Conservation (phyloP, 2,329 filamentous ascomycete genomes). For the Aureobasidium sp. region DNA sequence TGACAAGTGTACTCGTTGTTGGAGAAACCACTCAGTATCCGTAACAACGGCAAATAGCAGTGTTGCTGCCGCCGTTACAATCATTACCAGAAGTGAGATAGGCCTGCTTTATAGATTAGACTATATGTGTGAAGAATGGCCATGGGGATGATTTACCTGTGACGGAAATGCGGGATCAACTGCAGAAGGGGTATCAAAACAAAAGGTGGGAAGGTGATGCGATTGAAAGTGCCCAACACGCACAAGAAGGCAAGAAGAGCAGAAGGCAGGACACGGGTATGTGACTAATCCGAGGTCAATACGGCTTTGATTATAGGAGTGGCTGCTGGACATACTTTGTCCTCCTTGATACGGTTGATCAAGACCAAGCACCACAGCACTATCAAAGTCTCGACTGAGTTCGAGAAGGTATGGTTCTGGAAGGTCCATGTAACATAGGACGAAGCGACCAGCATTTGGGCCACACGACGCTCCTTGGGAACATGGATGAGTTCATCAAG, state of each 20-base stretch:
- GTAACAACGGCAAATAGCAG: constrained; percentile 66
- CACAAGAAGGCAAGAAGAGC: constrained; percentile 70
- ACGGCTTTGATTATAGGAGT: not conserved
- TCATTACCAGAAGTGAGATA: constrained; percentile 52
- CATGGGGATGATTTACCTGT: constrained; percentile 53
- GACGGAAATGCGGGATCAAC: constrained; percentile 75
- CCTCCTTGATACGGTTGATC: constrained; percentile 74
- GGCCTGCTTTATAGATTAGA: constrained; percentile 33
- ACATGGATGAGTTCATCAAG: constrained; percentile 82
- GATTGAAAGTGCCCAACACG: constrained; percentile 86
- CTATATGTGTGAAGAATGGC: not conserved
- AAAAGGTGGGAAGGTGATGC: constrained; percentile 95
- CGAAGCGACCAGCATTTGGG: constrained; percentile 79
- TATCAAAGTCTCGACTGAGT: constrained; percentile 87
- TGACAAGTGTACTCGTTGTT: constrained; percentile 54
- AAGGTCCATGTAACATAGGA: constrained; percentile 99
- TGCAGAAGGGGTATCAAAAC: constrained; percentile 74
- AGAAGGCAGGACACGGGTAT: constrained; percentile 67
- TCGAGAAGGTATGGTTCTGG: constrained; percentile 97
- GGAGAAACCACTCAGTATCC: constrained; percentile 75
- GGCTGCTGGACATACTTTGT: constrained; percentile 49
- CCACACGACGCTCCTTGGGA: constrained; percentile 60
- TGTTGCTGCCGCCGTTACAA: constrained; percentile 58
- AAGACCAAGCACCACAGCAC: constrained; percentile 91
- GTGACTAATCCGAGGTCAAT: constrained; percentile 44